Base-by-base conservation (phyloP, 106 monocot genomes). In the Agapanthus africanus region DNA sequence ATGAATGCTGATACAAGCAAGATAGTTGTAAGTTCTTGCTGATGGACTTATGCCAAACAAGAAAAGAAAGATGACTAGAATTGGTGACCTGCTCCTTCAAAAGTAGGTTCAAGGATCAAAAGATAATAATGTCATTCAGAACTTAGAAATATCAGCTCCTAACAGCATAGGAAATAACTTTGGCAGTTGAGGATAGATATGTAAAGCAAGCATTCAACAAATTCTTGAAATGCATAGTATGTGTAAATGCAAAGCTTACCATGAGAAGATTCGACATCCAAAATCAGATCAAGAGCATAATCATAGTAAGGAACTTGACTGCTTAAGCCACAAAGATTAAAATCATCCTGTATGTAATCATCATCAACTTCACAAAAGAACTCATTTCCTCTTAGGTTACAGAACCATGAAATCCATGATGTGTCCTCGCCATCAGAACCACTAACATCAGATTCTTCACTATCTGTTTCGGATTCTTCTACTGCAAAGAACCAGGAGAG, bases 381-480 rank as follows among this genome's bases (percentile, higher is more conserved):
- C 69, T 83, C 82, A 70, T 87, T 87, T 35, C 82, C 87, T 78
- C 79, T 72, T 46, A 82, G 39, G 5, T 73, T 79, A 69, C 87
- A 83, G 71, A 83, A 87, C 87, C 87, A 79, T 51, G 86, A 76
- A 56, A 81, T 78, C 85, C 85, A 85, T 64, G 85, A 81, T 49
- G 81, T 78, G 75, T 85, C 85, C 57, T 81, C 85, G n/a, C 81
- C 85, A n/a, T 85, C 81, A 65, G 81, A 81, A 42, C 73, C 78
- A 37, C 85, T 81, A 65, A 81, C 78, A 74, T 85, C 85, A 32
- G 81, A 78, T 70, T 71, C 85, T 28, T 81, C 85, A 69, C 81
- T 78, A 63, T 68, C 85, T 13, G 81, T 68, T 38, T 77, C 80
- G 13, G 78, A 74, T 21, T 78, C 40, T 46, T 81, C 81, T 74